phyloP scores from a whole-genome alignment of 108 stramenopile genomes.

The Cyclotella atomus region DNA sequence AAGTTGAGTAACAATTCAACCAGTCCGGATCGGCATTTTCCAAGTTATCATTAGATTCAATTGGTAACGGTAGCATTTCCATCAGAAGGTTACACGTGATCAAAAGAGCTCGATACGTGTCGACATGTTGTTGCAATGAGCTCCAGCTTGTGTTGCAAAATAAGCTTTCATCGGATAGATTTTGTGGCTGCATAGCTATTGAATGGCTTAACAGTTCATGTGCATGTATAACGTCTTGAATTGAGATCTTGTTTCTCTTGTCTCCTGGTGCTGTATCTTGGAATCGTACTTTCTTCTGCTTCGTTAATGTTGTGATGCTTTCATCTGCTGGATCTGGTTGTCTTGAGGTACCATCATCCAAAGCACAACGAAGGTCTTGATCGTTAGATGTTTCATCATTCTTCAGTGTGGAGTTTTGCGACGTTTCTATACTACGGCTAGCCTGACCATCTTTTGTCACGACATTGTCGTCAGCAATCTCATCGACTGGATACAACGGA shows the following conservation, averaged over 20 bases:
- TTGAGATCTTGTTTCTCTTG: constrained; percentile 16
- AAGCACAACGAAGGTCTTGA: too few relatives aligned
- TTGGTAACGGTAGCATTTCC: constrained; percentile 33
- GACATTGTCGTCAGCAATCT: not conserved
- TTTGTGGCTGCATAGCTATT: not conserved
- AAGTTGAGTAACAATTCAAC: not conserved
- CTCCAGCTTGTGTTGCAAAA: not conserved
- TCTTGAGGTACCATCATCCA: not conserved
- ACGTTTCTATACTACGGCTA: too few relatives aligned
- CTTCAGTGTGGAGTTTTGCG: not conserved
- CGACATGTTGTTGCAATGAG: constrained; percentile 19
- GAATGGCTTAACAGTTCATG: constrained; percentile 39
- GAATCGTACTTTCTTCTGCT: constrained; percentile 30
- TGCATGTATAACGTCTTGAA: constrained; percentile 27
- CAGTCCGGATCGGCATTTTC: not conserved
- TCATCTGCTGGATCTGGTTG: not conserved
- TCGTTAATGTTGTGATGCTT: not conserved
- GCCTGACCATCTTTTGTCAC: too few relatives aligned
- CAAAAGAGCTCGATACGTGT: constrained; percentile 43
- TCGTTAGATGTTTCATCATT: not conserved
- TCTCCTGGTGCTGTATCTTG: constrained; percentile 1
- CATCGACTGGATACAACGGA: not conserved
- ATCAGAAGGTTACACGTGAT: constrained; percentile 38
- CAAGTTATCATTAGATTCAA: not conserved
- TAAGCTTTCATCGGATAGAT: not conserved